Conservation (phyloP, 140 eudicot genomes). For the Senecio squalidus region DNA sequence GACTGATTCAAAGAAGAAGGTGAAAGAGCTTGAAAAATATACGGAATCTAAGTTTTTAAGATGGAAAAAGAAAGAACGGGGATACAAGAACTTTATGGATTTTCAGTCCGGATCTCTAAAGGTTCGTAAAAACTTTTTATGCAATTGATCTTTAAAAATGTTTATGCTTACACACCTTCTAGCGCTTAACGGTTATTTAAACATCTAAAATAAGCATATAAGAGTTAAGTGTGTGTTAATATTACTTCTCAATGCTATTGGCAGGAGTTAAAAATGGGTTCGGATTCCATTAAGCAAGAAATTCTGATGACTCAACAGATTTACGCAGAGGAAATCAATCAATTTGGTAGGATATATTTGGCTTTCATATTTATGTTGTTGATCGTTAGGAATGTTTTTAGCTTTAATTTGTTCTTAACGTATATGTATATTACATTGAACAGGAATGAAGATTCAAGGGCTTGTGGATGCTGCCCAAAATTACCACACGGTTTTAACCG, state of each 20-base stretch:
- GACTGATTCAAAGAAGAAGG: conserved; percentile 56
- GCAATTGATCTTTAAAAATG: neutral
- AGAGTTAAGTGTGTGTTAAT: too few relatives aligned
- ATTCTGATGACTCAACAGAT: conserved; percentile 40
- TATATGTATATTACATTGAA: conserved; percentile 7
- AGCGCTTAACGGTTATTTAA: too few relatives aligned
- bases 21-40: conserved; percentile 62
- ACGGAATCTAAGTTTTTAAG: conserved; percentile 48
- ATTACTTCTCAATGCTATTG: too few relatives aligned
- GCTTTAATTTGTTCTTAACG: neutral
- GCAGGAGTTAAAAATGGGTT: conserved; percentile 55
- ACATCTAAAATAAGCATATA: too few relatives aligned
- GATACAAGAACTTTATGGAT: conserved; percentile 58
- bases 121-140: conserved; percentile 35
- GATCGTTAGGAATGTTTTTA: neutral
- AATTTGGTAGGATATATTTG: conserved; percentile 49
- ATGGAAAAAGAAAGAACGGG: conserved; percentile 72
- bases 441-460: conserved; percentile 61
- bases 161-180: conserved; percentile 1
- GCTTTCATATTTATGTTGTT: neutral
- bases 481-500: conserved; percentile 64
- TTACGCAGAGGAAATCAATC: conserved; percentile 56
- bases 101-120: conserved; percentile 53
- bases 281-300: conserved; percentile 66
- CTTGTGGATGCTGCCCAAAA: conserved; percentile 79